Evolutionary conservation across 2,329 filamentous ascomycete species (phyloP), one percentile per base, ranked within the genome.

Genomic region (Fusarium sp.): DNA sequence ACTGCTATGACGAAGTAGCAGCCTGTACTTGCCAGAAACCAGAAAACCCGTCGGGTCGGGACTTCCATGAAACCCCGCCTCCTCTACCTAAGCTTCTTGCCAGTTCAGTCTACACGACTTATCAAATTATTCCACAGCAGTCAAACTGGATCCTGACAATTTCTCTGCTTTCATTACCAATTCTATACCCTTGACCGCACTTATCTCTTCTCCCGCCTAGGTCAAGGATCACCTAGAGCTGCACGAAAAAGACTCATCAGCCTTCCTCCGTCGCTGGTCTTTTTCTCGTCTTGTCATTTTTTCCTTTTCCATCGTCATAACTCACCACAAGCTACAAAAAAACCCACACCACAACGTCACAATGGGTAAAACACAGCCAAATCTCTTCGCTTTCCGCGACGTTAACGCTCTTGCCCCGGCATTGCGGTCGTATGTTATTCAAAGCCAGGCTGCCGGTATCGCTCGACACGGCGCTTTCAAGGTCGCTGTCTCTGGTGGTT

Each of bases 401-500:
- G 83, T 86, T 76, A 86, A 89, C 71, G 84, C 88, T 64, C 90
- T 99, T 72, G 93, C 94, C 21, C 83, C 87, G 37, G 90, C 91
- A 70, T 88, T 99, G 74, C 91, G 94, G 77, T 84, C 88, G 74
- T 98, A 97, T 81, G 85, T 98, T 75, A 86, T 98, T 74, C 88
- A 92, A 75, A 90, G 88, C 76, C 95, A 99, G 82, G 91, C 90
- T 76, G 87, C 90, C 64, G 93, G 94, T 62, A 82, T 98, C 69
- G 83, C 85, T 72, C 92, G 94, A 67, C 96, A 98, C 81, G 86
- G 88, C 69, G 86, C 86, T 78, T 98, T 99, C 87, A 95, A 97
- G 81, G 85, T 99, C 65, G 96, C 90, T 71, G 92, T 98, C 55
- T 98, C 95, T 1, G 96, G 96, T 73, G 96, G 96, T 74, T 98